A percentile compares a stretch with the other conserved stretches of the same genome.
Evolutionary conservation across 2,329 filamentous ascomycete genomes (phyloP).

Genomic region (Aureobasidium sp.): DNA sequence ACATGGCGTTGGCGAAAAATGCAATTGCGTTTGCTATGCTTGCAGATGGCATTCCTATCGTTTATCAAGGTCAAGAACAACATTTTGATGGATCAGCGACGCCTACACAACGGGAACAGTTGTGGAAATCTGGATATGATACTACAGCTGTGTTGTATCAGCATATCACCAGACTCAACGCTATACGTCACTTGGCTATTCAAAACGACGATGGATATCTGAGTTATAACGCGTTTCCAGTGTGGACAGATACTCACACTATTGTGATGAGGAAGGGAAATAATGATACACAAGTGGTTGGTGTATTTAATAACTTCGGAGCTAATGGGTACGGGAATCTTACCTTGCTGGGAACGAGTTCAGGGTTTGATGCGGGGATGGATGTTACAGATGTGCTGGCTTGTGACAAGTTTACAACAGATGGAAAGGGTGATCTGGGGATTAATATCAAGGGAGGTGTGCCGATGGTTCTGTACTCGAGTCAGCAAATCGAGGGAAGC

Average conservation of each 20-base stretch:
- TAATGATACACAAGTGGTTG: slow-evolving; percentile 45
- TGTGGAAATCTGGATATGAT: slow-evolving; percentile 45
- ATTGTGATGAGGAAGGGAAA: slow-evolving; percentile 52
- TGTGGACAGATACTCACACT: slow-evolving; percentile 49
- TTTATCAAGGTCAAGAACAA: slow-evolving; percentile 50
- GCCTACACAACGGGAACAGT: slow-evolving; percentile 40
- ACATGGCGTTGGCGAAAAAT: slow-evolving; percentile 42
- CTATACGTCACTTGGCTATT: slow-evolving; percentile 48
- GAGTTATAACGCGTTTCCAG: slow-evolving; percentile 44
- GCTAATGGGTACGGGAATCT: slow-evolving; percentile 17
- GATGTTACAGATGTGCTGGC: slow-evolving; percentile 44
- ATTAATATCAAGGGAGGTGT: slow-evolving; percentile 49
- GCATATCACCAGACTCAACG: slow-evolving; percentile 44
- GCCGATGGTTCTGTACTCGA: slow-evolving; percentile 49
- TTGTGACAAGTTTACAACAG: slow-evolving; percentile 50
- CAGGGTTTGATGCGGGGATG: slow-evolving; percentile 30
- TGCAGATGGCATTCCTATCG: slow-evolving; percentile 46
- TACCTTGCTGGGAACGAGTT: slow-evolving; percentile 24
- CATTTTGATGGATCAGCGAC: slow-evolving; percentile 40
- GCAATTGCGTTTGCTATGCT: slow-evolving; percentile 43
- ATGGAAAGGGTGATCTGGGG: slow-evolving; percentile 47
- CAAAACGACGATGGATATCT: slow-evolving; percentile 43
- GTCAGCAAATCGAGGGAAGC: slow-evolving; percentile 12
- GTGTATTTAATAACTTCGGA: slow-evolving; percentile 49
- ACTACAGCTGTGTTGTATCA: slow-evolving; percentile 45